Evolutionary conservation across 1,139 yeast species (phyloP), one percentile per base, ranked within the genome.

Genomic region (Eremothecium sinecaudum): DNA sequence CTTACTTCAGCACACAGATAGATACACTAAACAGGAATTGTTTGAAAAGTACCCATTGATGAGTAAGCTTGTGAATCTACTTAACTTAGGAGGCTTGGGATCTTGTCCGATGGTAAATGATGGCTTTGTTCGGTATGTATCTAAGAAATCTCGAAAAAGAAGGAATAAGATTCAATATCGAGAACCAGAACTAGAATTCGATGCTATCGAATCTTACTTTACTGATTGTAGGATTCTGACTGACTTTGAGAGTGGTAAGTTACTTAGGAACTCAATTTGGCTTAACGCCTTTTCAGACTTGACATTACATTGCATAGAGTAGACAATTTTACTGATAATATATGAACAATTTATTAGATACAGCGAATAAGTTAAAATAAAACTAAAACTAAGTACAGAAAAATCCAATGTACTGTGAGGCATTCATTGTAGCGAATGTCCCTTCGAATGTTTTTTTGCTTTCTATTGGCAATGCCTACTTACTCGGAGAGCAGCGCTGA

Each of bases 271-370:
- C 28, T 36, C 44, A 31, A 58, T 56, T 0, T 73, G 77, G 77
- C 59, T 64, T 1, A 70, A 69, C 40, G 62, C 79, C 12, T 73
- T 73, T 46, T 67, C 75, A 0, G 78, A 73, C 43, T 45, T 73
- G 22, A 63, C 76, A 3, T 57, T 66, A 15, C 78, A 72, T 46
- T 24, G 33, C n/a, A 43, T 50, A 4, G 38, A n/a, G n/a, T n/a
- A n/a, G n/a, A n/a, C n/a, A n/a, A n/a, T n/a, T n/a, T n/a, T n/a
- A n/a, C n/a, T n/a, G n/a, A n/a, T n/a, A n/a, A n/a, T n/a, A n/a
- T n/a, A n/a, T n/a, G n/a, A n/a, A n/a, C n/a, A n/a, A n/a, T n/a
- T n/a, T n/a, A n/a, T n/a, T n/a, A n/a, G n/a, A n/a, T n/a, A n/a
- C n/a, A n/a, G n/a, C n/a, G n/a, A n/a, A n/a, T n/a, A n/a, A n/a